These are phyloP conservation scores for Solanum bulbocastanum DNA, from an alignment of 257 asterid species.

Conservation along the genomic window DNA sequence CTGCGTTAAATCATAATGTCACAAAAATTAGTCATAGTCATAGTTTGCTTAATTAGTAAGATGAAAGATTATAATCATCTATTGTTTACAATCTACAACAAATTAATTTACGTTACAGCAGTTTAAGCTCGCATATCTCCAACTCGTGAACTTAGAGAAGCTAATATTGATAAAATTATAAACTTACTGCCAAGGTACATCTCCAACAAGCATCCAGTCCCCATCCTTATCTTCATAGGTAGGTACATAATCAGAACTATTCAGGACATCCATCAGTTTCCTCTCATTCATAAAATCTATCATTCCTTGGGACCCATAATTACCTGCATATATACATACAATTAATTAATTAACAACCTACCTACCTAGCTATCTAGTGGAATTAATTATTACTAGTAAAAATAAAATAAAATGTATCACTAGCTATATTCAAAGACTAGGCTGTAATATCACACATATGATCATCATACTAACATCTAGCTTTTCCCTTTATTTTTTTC, in stretches of 20 bases:
- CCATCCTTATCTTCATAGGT: slow-evolving; percentile 57
- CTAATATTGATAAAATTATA: not conserved
- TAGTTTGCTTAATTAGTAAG: not conserved
- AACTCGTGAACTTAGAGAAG: not conserved
- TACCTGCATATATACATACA: slow-evolving; percentile 12
- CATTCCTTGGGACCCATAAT: slow-evolving; percentile 39
- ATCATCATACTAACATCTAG: not conserved
- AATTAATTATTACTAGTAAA: not conserved
- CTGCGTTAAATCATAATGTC: not conserved
- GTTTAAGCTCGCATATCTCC: not conserved
- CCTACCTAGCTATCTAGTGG: not conserved
- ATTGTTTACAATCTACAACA: not conserved
- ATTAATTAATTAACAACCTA: not conserved
- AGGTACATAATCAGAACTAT: slow-evolving; percentile 46
- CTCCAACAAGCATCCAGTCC: slow-evolving; percentile 56
- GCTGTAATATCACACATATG: not conserved
- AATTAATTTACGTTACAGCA: not conserved
- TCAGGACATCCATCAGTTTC: slow-evolving; percentile 41
- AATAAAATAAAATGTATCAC: not conserved
- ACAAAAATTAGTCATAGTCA: not conserved
- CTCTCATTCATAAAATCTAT: slow-evolving; percentile 44
- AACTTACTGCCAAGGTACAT: slow-evolving; percentile 49
- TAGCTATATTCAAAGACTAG: not conserved
- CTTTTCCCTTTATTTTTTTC: not conserved
- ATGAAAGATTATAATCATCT: no score